A percentile compares a stretch with the other conserved stretches of the same genome.
These are phyloP conservation scores for Rosa hybrid DNA, from an alignment of 331 rosid species.

Conservation along the genomic window DNA sequence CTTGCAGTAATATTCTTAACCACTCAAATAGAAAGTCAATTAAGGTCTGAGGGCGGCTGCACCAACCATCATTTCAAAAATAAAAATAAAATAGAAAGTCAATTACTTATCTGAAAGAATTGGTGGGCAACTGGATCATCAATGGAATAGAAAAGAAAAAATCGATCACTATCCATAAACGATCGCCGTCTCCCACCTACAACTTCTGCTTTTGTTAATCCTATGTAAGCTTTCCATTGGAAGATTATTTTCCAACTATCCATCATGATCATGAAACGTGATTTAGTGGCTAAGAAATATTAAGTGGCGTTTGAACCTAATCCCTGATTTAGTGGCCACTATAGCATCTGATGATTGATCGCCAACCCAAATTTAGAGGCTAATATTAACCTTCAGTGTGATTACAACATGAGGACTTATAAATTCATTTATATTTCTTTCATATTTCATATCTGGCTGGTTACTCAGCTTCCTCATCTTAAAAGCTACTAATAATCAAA, in stretches of 20 bases:
- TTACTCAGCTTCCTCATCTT: neutral
- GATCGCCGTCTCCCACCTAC: neutral
- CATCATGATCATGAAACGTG: neutral
- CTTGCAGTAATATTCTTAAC: no score
- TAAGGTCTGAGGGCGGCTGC: no score
- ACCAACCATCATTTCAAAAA: no score
- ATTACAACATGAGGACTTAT: neutral
- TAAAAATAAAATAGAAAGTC: no score
- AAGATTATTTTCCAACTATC: neutral
- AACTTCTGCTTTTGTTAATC: neutral
- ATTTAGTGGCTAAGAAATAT: neutral
- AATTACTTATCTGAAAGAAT: neutral
- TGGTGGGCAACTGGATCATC: neutral
- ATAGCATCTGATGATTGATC: conserved; percentile 3
- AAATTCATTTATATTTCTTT: neutral
- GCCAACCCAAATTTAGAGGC: conserved; percentile 41
- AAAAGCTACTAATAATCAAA: neutral
- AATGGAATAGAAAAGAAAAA: neutral
- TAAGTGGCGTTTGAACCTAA: conserved; percentile 5
- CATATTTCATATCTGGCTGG: no score
- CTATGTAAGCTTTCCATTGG: neutral
- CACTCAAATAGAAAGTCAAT: neutral
- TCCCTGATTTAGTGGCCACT: conserved; percentile 31
- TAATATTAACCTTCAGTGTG: neutral
- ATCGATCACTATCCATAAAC: neutral